Percentiles rank a stretch among this genome's conserved stretches.
phyloP scores from a whole-genome alignment of 2,329 filamentous ascomycete species.

The Botryotinia narcissicola region DNA sequence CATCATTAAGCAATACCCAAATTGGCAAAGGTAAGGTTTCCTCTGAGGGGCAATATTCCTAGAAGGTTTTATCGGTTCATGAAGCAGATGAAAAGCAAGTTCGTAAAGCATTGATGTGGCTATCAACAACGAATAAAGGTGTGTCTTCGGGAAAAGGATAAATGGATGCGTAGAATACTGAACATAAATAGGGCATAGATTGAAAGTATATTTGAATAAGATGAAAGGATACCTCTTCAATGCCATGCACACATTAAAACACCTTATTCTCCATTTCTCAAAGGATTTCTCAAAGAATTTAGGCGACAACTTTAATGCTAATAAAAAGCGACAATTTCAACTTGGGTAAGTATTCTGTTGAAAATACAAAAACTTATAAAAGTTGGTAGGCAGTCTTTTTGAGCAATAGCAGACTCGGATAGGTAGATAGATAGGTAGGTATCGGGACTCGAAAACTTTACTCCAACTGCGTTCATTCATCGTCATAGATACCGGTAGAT shows the following conservation, averaged over 20 bases:
- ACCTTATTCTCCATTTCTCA: neutral
- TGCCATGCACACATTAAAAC: neutral
- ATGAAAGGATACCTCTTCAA: neutral
- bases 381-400: neutral
- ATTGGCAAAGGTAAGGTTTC: neutral
- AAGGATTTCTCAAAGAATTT: neutral
- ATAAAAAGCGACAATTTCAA: neutral
- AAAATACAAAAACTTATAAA: neutral
- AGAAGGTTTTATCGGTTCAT: neutral
- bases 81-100: neutral
- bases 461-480: neutral
- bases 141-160: neutral
- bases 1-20: constrained; percentile 7
- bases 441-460: neutral
- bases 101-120: neutral
- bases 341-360: neutral
- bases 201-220: constrained; percentile 5
- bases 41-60: neutral
- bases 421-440: neutral
- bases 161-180: neutral
- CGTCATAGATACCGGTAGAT: neutral
- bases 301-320: neutral
- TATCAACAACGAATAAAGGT: neutral
- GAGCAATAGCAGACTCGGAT: neutral
- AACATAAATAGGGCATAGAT: neutral